phyloP scores from a whole-genome alignment of 306 rosid genomes.

The Betula pendula region DNA sequence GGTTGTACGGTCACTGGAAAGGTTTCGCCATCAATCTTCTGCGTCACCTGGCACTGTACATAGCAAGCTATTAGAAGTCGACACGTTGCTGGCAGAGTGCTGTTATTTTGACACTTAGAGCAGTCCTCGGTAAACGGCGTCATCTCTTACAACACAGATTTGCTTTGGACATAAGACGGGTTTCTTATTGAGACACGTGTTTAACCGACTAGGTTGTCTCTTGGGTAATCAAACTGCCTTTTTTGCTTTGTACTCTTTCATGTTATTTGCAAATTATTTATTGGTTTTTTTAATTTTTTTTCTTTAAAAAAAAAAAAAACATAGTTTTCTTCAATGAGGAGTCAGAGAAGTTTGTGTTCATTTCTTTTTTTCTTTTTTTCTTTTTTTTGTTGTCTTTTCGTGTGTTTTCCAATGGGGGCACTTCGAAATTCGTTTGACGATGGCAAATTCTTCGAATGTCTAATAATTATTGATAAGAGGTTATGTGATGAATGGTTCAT shows the following conservation, averaged over 20 bases:
- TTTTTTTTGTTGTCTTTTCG: too few species aligned
- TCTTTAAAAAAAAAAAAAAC: too few species aligned
- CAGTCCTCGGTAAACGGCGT: conserved; percentile 4
- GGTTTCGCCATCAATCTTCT: neutral
- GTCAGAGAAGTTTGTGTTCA: too few species aligned
- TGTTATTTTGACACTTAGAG: neutral
- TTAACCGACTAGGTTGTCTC: conserved; percentile 1
- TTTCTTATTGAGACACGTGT: conserved; percentile 9
- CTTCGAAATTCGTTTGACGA: too few species aligned
- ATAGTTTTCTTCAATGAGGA: too few species aligned
- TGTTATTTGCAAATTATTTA: neutral
- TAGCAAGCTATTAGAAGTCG: neutral
- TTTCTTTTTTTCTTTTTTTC: too few species aligned
- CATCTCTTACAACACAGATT: neutral
- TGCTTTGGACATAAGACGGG: neutral
- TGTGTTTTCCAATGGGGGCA: too few species aligned
- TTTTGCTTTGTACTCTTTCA: neutral
- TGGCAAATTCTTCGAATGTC: too few species aligned
- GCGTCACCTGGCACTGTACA: conserved; percentile 20
- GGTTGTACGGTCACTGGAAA: neutral
- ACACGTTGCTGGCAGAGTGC: neutral
- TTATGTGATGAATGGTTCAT: too few species aligned
- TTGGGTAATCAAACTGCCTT: neutral
- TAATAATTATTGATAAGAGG: too few species aligned
- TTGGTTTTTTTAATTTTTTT: too few species aligned